Base-by-base conservation (phyloP, 345 rosid genomes). In the Mercurialis annua region DNA sequence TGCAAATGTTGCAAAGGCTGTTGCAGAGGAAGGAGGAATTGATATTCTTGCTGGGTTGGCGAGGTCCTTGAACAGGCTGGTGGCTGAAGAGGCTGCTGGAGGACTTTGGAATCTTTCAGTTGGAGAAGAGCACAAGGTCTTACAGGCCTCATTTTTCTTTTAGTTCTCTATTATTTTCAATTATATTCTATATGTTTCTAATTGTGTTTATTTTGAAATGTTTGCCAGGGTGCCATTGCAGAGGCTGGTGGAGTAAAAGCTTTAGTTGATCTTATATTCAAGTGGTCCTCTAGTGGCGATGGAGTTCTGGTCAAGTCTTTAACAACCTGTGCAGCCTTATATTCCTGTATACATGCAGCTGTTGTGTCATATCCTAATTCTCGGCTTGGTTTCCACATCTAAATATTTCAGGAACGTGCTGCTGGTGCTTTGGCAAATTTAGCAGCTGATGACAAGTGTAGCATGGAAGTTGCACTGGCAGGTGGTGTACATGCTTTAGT, bases 21-120 rank as follows among this genome's bases (percentile, higher is more conserved):
- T 80, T 64, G 81, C 81, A 10, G 70, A 74, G 58, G 61, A 18
- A 42, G 81, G 79, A 60, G 84, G 84, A 58, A 80, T 80, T 21
- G 2, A 63, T 60, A 62, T 77, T 66, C 78, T 81, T 57, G 69
- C 81, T 24, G 43, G 65, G 36, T 61, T 81, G 49, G 79, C 79
- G 7, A 68, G 75, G 65, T 81, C 84, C 23, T 74, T 55, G 66
- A 77, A 81, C 54, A 71, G 69, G 71, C 65, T 71, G 54, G 75
- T 77, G 27, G 84, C 77, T 2, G 84, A 81, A 74, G 84, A 77
- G 70, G 83, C 73, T 65, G 77, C 77, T 31, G 83, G 81, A 61
- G 83, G 83, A 42, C 73, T 80, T 10, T 80, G 83, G 81, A 80
- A 77, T 62, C 78, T 80, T 65, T 80, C 83, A 27, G 79, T 80